Conservation (phyloP, 1,284 basidiomycete genomes). For the Ceratobasidium sp. region DNA sequence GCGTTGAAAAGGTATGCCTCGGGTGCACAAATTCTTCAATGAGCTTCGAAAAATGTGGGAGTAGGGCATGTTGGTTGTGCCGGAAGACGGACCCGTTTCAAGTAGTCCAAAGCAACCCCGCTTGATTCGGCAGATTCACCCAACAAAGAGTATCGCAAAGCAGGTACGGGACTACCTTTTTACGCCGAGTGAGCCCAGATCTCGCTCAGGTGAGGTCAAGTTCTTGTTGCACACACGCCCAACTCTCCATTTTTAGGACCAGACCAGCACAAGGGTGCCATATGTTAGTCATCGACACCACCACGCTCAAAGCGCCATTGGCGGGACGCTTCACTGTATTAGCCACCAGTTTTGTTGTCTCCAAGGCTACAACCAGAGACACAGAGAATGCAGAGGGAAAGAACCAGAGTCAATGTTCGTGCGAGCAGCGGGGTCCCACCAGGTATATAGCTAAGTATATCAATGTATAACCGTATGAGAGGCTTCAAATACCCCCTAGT, state of each 20-base stretch:
- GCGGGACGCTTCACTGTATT: slow-evolving; percentile 28
- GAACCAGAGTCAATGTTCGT: not conserved
- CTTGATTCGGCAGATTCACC: slow-evolving; percentile 66
- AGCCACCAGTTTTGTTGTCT: not conserved
- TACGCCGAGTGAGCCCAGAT: not conserved
- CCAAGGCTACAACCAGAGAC: slow-evolving; percentile 9
- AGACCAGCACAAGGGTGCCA: slow-evolving; percentile 37
- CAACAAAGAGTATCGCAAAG: slow-evolving; percentile 65
- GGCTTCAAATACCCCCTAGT: not conserved
- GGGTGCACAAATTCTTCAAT: slow-evolving; percentile 61
- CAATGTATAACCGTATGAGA: not conserved
- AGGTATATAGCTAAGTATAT: not conserved
- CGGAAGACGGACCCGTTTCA: slow-evolving; percentile 58
- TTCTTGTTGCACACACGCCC: slow-evolving; percentile 36
- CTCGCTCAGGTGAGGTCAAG: slow-evolving; percentile 41
- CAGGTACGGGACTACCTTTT: not conserved
- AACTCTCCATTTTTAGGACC: slow-evolving; percentile 37
- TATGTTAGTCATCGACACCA: slow-evolving; percentile 36
- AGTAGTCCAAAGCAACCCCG: slow-evolving; percentile 65
- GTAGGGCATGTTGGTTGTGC: slow-evolving; percentile 53
- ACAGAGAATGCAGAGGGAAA: slow-evolving; percentile 4
- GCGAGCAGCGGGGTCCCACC: not conserved
- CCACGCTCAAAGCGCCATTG: slow-evolving; percentile 18
- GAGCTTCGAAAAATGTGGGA: slow-evolving; percentile 45
- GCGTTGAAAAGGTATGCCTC: slow-evolving; percentile 66